Percentiles rank a stretch among this genome's conserved stretches.
Conservation (phyloP, 2,329 filamentous ascomycete species). For the Fusarium falciforme region DNA sequence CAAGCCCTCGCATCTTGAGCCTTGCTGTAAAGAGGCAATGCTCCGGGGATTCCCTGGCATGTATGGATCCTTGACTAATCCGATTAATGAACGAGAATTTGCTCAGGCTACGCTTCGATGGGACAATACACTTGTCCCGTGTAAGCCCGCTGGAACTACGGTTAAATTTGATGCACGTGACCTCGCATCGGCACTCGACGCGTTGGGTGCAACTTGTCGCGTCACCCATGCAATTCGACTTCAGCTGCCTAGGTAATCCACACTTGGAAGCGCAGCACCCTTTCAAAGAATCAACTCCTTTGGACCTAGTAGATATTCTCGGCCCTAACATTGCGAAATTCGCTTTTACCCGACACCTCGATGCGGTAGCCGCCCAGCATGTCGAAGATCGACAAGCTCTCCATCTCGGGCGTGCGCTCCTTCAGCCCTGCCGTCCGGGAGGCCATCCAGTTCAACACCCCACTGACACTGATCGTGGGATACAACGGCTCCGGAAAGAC, state of each 20-base stretch:
- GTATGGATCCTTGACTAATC: not conserved
- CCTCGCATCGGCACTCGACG: conserved; percentile 32
- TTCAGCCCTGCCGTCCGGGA: conserved; percentile 82
- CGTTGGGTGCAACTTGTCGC: conserved; percentile 22
- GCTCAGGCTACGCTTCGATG: not conserved
- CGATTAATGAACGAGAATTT: conserved; percentile 30
- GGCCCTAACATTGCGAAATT: not conserved
- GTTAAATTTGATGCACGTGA: conserved; percentile 19
- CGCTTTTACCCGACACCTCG: not conserved
- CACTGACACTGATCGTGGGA: conserved; percentile 94
- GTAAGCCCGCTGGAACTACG: conserved; percentile 16
- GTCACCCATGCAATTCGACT: conserved; percentile 13
- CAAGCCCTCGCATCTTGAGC: not conserved
- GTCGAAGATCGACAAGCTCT: conserved; percentile 91
- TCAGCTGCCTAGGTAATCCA: conserved; percentile 12
- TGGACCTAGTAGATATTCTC: conserved; percentile 2
- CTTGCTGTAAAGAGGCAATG: not conserved
- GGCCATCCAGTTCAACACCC: conserved; percentile 87
- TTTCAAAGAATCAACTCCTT: not conserved
- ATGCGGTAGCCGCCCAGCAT: conserved; percentile 50
- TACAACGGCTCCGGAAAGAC: conserved; percentile 99
- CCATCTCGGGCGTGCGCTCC: conserved; percentile 85
- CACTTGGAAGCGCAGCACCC: not conserved
- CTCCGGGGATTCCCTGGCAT: not conserved
- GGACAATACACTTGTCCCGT: not conserved